Conservation (phyloP, 495 filamentous ascomycete genomes). For the Durotheca rogersii region DNA sequence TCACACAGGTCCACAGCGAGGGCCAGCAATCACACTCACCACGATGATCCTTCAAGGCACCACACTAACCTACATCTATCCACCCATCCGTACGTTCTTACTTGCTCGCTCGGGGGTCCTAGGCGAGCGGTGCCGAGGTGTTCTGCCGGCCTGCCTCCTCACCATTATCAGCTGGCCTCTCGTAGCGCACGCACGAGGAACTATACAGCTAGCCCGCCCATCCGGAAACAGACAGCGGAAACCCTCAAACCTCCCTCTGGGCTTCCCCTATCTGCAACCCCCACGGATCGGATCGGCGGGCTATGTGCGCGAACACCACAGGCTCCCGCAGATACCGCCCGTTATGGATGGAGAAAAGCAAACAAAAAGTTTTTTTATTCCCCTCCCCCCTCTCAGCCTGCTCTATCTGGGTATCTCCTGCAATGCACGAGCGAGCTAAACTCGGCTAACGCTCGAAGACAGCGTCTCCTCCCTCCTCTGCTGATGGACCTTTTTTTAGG, state of each 20-base stretch:
- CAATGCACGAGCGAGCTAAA: constrained; percentile 2
- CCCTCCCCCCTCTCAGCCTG: not conserved
- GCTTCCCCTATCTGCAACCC: not conserved
- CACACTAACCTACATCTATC: not conserved
- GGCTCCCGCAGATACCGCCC: constrained; percentile 11
- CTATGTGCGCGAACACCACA: constrained; percentile 10
- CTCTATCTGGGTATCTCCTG: not conserved
- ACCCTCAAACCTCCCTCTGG: no score
- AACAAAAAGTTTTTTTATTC: not conserved
- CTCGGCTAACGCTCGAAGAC: constrained; percentile 12
- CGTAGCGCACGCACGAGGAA: not conserved
- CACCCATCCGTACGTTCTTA: no score
- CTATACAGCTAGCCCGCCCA: not conserved
- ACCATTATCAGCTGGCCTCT: not conserved
- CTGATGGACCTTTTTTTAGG: constrained; percentile 1
- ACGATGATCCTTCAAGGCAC: not conserved
- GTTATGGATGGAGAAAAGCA: constrained; percentile 3
- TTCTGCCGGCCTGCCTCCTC: not conserved
- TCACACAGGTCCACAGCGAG: not conserved
- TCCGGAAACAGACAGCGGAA: not conserved
- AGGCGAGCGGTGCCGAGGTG: no score
- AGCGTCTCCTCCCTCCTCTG: constrained; percentile 19
- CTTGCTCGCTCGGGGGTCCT: no score
- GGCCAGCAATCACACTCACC: no score
- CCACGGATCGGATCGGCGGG: constrained; percentile 11